Conservation (phyloP, 1,139 yeast genomes). For the Geotrichum citri-aurantii region DNA sequence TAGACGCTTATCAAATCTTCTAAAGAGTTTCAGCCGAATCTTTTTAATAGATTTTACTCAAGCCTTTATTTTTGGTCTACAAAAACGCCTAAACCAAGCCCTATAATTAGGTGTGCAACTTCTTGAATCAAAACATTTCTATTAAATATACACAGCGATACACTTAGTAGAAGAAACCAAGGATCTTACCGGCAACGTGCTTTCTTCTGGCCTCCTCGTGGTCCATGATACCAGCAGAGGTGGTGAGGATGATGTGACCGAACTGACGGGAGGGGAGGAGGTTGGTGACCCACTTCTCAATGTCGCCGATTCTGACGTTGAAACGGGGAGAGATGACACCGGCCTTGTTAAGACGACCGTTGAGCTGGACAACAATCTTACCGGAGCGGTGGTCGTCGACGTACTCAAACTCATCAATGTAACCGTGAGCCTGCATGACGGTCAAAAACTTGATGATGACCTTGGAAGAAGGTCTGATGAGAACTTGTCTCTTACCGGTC, state of each 20-base stretch:
- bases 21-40: no score
- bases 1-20: no score
- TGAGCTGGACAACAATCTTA: slow-evolving; percentile 91
- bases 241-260: slow-evolving; percentile 94
- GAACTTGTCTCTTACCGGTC: slow-evolving; percentile 98
- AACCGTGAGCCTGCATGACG: slow-evolving; percentile 98
- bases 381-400: slow-evolving; percentile 99
- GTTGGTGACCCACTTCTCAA: slow-evolving; percentile 97
- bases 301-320: slow-evolving; percentile 87
- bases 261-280: slow-evolving; percentile 98
- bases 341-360: slow-evolving; percentile 97
- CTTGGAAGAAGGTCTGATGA: slow-evolving; percentile 98
- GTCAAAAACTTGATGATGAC: slow-evolving; percentile 94
- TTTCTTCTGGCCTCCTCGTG: slow-evolving; percentile 99
- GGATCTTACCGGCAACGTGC: slow-evolving; percentile 97
- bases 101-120: neutral
- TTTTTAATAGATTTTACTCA: no score
- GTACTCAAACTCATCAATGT: slow-evolving; percentile 98
- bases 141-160: slow-evolving; percentile 9
- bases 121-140: neutral
- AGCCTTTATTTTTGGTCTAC: no score
- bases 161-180: slow-evolving; percentile 85
- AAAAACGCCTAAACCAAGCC: no score
- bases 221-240: slow-evolving; percentile 99
- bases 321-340: slow-evolving; percentile 98